phyloP scores from a whole-genome alignment of 202 grass and related monocot genomes.

The Zizania palustris region DNA sequence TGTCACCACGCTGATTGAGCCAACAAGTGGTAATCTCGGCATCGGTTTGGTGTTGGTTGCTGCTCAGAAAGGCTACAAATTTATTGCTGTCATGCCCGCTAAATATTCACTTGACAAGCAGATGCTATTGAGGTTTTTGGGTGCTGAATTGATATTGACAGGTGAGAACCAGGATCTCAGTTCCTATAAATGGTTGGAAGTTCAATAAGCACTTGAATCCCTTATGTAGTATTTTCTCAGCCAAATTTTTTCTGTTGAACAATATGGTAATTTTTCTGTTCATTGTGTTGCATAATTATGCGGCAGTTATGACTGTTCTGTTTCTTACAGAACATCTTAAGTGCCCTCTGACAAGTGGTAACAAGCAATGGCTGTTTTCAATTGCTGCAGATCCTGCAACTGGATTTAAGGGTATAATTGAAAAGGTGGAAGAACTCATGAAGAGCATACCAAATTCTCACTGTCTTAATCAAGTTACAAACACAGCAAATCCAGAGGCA shows the following conservation, averaged over 20 bases:
- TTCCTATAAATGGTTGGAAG: not conserved
- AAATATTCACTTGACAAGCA: constrained; percentile 68
- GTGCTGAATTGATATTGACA: constrained; percentile 61
- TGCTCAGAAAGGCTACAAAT: constrained; percentile 64
- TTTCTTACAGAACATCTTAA: not conserved
- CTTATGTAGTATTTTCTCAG: not conserved
- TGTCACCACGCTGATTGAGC: constrained; percentile 56
- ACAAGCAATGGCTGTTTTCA: not conserved
- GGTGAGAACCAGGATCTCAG: constrained; percentile 27
- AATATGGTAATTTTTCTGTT: not conserved
- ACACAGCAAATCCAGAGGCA: constrained; percentile 66
- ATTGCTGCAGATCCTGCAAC: constrained; percentile 54
- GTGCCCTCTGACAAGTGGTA: not conserved
- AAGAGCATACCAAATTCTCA: constrained; percentile 54
- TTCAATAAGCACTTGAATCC: not conserved
- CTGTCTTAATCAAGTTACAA: constrained; percentile 59
- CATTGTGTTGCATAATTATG: too few species aligned
- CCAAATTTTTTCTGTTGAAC: not conserved
- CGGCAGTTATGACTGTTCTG: not conserved
- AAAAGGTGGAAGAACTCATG: constrained; percentile 60
- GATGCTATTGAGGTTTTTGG: constrained; percentile 66
- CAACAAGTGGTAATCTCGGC: constrained; percentile 63
- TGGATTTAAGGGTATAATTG: constrained; percentile 51
- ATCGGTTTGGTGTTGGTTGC: constrained; percentile 57
- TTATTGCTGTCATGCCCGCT: constrained; percentile 66